phyloP scores from a whole-genome alignment of 2,329 filamentous ascomycete species.

The Fusarium sublunatum region DNA sequence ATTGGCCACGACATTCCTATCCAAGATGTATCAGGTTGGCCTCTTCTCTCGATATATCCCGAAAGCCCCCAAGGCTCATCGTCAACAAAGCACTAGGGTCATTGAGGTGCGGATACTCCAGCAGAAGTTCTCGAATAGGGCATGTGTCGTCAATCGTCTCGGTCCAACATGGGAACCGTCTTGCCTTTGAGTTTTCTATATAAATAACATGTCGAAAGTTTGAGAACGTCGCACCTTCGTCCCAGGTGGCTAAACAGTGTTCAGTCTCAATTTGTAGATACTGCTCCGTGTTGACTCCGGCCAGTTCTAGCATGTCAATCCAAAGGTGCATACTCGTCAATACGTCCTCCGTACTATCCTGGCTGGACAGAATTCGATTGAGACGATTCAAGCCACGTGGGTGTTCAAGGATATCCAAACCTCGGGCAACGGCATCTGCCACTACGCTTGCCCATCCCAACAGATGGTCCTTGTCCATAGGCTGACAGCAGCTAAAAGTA shows the following conservation, averaged over 20 bases:
- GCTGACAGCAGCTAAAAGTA: no score
- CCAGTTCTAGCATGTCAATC: constrained; percentile 1
- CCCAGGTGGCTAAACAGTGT: no score
- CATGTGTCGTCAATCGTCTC: neutral
- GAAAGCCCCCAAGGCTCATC: no score
- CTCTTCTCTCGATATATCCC: no score
- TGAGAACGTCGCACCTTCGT: no score
- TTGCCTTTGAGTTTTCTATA: neutral
- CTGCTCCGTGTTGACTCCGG: neutral
- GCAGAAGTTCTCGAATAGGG: neutral
- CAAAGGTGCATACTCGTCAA: neutral
- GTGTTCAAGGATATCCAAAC: neutral
- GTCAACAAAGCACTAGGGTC: no score
- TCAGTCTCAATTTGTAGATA: constrained; percentile 1
- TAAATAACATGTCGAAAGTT: neutral
- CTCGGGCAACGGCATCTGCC: neutral
- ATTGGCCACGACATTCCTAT: neutral
- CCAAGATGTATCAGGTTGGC: neutral
- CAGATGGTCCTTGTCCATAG: no score
- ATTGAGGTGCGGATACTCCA: neutral
- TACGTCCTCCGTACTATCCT: no score
- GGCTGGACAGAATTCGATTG: neutral
- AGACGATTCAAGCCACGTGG: neutral
- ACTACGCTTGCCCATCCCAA: neutral
- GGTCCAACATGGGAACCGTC: neutral